Conservation (phyloP, 495 filamentous ascomycete genomes). For the Evansstolkia leycettana region DNA sequence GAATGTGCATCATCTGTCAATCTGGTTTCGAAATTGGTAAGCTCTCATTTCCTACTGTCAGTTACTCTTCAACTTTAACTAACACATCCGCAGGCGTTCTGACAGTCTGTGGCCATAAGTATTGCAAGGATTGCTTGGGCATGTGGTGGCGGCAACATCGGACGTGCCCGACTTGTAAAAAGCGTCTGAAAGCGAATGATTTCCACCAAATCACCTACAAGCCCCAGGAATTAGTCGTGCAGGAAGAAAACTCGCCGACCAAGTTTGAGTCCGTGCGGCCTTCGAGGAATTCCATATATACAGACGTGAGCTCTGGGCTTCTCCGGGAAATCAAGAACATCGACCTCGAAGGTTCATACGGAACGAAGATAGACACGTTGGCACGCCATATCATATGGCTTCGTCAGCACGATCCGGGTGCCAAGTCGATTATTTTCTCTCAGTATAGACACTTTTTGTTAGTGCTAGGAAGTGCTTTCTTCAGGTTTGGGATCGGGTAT, state of each 20-base stretch:
- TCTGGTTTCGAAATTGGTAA: constrained; percentile 55
- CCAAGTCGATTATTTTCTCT: constrained; percentile 85
- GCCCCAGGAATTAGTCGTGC: constrained; percentile 54
- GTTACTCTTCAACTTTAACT: not conserved
- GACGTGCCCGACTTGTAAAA: constrained; percentile 72
- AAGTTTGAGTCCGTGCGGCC: constrained; percentile 16
- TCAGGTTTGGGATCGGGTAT: constrained; percentile 54
- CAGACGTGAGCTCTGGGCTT: constrained; percentile 54
- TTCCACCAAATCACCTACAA: constrained; percentile 79
- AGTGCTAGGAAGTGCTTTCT: constrained; percentile 55
- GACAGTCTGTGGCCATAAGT: constrained; percentile 83
- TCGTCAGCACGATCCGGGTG: constrained; percentile 67
- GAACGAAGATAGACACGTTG: constrained; percentile 80
- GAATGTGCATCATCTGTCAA: constrained; percentile 73
- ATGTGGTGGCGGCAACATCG: constrained; percentile 56
- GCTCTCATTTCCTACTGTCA: constrained; percentile 8
- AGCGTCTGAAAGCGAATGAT: constrained; percentile 42
- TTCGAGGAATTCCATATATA: constrained; percentile 52
- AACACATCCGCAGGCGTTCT: constrained; percentile 38
- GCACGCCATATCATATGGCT: constrained; percentile 77
- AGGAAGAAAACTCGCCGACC: constrained; percentile 43
- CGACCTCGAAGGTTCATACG: constrained; percentile 62
- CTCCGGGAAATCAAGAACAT: constrained; percentile 74
- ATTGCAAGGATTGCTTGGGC: constrained; percentile 73
- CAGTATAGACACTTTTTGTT: constrained; percentile 76